Conservation (phyloP, 495 filamentous ascomycete genomes). For the Talaromyces thailandensis region DNA sequence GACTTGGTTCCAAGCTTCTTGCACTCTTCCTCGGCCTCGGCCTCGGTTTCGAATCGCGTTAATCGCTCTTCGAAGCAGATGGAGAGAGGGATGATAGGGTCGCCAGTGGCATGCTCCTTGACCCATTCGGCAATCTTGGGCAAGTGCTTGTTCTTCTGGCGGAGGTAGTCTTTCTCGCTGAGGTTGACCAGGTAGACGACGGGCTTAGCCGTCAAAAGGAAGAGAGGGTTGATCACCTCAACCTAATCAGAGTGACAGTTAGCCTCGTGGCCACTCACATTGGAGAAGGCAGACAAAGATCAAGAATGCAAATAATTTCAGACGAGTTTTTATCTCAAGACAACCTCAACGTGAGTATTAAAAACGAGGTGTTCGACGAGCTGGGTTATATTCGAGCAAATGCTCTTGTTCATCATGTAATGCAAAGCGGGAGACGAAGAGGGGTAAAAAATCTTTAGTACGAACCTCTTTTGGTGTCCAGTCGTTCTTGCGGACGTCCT, state of each 20-base stretch:
- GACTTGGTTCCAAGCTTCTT: constrained; percentile 83
- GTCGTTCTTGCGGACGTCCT: constrained; percentile 83
- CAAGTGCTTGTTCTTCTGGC: constrained; percentile 99
- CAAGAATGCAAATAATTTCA: constrained; percentile 27
- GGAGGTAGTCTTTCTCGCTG: constrained; percentile 92
- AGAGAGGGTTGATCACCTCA: constrained; percentile 93
- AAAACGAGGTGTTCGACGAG: constrained; percentile 84
- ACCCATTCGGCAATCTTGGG: constrained; percentile 89
- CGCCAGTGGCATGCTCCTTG: constrained; percentile 77
- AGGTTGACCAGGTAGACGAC: constrained; percentile 97
- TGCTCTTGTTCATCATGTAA: constrained; percentile 97
- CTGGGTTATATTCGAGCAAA: constrained; percentile 97
- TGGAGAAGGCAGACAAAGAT: neutral
- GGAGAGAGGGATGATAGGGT: constrained; percentile 88
- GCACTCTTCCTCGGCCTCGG: constrained; percentile 77
- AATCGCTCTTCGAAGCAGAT: constrained; percentile 89
- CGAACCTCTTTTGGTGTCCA: constrained; percentile 96
- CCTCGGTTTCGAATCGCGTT: constrained; percentile 64
- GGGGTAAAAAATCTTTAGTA: constrained; percentile 15
- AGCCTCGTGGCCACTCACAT: neutral
- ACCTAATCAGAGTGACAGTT: constrained; percentile 46
- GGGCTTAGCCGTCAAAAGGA: constrained; percentile 93
- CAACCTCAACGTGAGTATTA: constrained; percentile 60
- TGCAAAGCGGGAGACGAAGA: constrained; percentile 6
- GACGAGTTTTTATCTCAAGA: constrained; percentile 71